Percentiles rank a stretch among this genome's conserved stretches.
Conservation (phyloP, 371 early-diverging fungal species). For the Syncephalastrum contaminatum region DNA sequence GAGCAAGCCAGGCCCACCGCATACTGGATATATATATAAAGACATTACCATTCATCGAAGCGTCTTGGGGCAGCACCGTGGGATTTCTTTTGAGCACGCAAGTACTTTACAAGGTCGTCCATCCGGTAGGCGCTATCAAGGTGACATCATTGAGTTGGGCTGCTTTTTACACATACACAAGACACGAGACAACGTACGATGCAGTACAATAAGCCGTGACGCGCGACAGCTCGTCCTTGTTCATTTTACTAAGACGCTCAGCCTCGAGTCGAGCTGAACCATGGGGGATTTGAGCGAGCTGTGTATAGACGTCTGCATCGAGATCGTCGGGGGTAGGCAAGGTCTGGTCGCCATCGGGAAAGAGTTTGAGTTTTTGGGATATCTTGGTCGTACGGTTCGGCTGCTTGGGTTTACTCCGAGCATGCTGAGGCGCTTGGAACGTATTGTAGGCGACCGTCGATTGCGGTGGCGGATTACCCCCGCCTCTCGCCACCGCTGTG, state of each 20-base stretch:
- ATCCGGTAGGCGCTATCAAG: conserved; percentile 55
- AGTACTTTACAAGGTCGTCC: conserved; percentile 56
- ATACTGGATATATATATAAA: too few relatives aligned
- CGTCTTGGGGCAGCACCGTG: conserved; percentile 46
- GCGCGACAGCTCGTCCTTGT: conserved; percentile 49
- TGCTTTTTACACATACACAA: background rate
- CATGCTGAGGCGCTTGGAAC: conserved; percentile 10
- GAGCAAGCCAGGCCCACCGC: too few relatives aligned
- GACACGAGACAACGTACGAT: conserved; percentile 34
- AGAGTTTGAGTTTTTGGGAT: conserved; percentile 88
- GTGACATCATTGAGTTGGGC: background rate
- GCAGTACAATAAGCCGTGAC: conserved; percentile 94
- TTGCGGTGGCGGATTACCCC: background rate
- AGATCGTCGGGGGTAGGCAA: conserved; percentile 12
- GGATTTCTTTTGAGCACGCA: conserved; percentile 40
- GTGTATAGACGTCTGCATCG: conserved; percentile 44
- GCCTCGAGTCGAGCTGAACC: conserved; percentile 45
- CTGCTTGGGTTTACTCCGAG: conserved; percentile 34
- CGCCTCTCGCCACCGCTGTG: background rate
- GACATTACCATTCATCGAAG: conserved; percentile 56
- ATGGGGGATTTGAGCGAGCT: conserved; percentile 49
- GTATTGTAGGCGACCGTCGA: conserved; percentile 9
- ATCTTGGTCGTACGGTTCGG: conserved; percentile 88
- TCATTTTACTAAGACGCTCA: conserved; percentile 44
- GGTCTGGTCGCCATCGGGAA: conserved; percentile 73